A percentile compares a stretch with the other conserved stretches of the same genome.
Evolutionary conservation across 306 rosid genomes (phyloP).

Genomic region (Parietaria judaica): DNA sequence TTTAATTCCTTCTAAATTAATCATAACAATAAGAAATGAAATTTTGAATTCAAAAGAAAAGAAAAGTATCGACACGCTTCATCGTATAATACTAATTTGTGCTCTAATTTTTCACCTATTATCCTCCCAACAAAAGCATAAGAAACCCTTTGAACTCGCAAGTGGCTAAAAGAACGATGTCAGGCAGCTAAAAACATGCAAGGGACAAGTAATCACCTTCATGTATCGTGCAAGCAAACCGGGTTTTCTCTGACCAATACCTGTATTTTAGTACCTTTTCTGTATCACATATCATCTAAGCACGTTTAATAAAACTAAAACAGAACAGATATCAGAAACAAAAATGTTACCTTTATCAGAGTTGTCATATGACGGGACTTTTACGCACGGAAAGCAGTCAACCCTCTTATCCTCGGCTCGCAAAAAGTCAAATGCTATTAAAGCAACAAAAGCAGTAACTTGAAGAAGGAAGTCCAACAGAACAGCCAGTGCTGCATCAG

Average conservation of each 20-base stretch:
- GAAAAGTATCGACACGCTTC: too few species aligned
- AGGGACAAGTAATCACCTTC: constrained; percentile 41
- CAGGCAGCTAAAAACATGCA: too few species aligned
- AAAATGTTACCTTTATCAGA: constrained; percentile 54
- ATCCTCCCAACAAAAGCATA: too few species aligned
- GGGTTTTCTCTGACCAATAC: constrained; percentile 47
- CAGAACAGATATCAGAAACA: constrained; percentile 9
- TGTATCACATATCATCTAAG: constrained; percentile 9
- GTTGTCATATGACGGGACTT: constrained; percentile 42
- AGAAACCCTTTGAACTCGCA: too few species aligned
- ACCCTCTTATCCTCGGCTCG: constrained; percentile 83
- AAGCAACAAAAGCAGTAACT: constrained; percentile 93
- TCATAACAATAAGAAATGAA: too few species aligned
- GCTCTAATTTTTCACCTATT: too few species aligned
- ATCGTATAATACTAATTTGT: too few species aligned
- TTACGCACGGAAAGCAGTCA: constrained; percentile 91
- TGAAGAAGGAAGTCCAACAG: constrained; percentile 93
- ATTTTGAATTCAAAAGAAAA: too few species aligned
- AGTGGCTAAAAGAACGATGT: too few species aligned
- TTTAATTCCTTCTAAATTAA: too few species aligned
- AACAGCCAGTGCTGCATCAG: constrained; percentile 85
- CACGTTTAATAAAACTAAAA: background rate
- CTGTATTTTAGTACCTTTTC: constrained; percentile 32
- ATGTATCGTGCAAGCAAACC: constrained; percentile 81
- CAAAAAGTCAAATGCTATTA: constrained; percentile 73